phyloP scores from a whole-genome alignment of 768 basidiomycete genomes.

The Agaricus blazei region DNA sequence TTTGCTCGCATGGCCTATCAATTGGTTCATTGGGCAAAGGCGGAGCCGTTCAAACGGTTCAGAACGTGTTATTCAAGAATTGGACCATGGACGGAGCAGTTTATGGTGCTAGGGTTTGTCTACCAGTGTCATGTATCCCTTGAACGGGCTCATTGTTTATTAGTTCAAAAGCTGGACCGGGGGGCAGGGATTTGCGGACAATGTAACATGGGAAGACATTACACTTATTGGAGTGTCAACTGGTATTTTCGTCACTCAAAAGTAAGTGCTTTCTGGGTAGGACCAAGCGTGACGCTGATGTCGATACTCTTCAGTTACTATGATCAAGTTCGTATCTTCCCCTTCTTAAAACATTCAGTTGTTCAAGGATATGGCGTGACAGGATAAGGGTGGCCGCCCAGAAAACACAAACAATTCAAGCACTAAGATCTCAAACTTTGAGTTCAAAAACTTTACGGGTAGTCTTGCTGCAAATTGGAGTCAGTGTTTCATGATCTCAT shows the following conservation, averaged over 20 bases:
- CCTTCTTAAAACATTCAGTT: no score
- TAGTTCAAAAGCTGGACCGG: slow-evolving; percentile 47
- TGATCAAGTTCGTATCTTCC: not conserved
- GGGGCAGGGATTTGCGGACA: slow-evolving; percentile 40
- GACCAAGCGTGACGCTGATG: slow-evolving; percentile 15
- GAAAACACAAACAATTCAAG: slow-evolving; percentile 26
- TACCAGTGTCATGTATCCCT: not conserved
- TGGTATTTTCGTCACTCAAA: slow-evolving; percentile 43
- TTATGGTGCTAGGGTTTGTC: slow-evolving; percentile 36
- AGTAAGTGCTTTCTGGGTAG: slow-evolving; percentile 18
- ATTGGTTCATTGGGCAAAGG: slow-evolving; percentile 41
- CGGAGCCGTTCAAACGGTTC: slow-evolving; percentile 34
- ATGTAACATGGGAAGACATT: slow-evolving; percentile 44
- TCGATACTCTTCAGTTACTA: not conserved
- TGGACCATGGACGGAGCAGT: slow-evolving; percentile 47
- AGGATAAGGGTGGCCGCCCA: slow-evolving; percentile 30
- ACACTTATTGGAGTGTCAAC: slow-evolving; percentile 38
- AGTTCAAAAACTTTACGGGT: slow-evolving; percentile 31
- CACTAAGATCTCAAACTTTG: slow-evolving; percentile 29
- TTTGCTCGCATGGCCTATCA: slow-evolving; percentile 42
- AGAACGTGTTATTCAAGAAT: slow-evolving; percentile 41
- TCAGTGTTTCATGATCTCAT: slow-evolving; percentile 14
- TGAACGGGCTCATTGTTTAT: not conserved
- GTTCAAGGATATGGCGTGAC: not conserved
- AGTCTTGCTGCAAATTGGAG: slow-evolving; percentile 31